Evolutionary conservation across 108 stramenopile genomes (phyloP), one percentile per base, ranked within the genome.

Genomic region (Bacterosira constricta): DNA sequence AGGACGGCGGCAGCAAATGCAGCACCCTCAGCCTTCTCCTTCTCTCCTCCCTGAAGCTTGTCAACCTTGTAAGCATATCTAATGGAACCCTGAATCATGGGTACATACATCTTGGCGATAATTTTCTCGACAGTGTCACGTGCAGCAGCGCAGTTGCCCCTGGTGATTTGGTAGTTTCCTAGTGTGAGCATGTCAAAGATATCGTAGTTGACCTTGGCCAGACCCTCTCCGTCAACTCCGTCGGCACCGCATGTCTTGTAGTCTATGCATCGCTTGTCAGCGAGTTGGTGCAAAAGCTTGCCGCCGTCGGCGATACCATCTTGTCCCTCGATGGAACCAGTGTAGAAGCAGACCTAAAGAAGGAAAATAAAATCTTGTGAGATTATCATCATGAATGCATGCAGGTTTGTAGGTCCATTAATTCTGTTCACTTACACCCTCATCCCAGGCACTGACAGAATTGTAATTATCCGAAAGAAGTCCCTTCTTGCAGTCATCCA

Each of bases 51-150:
- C 20, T 54, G 61, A 25, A 81, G 73, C 37, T 85, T 75, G 27
- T 39, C 77, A 3, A 58, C 32, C 41, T 82, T 75, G 71, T 91
- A 88, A 0, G 90, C 87, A 39, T 91, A 90, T 20, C 84, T 66
- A 2, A 94, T 53, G 17, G 86, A 66, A 5, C 90, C 92, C 63
- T 93, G 92, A 49, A 93, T 79, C 21, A 93, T 45, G 8, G 93
- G 93, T 26, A 94, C 53, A 51, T 69, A 54, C 93, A 91, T 90
- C 49, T 88, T 45, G 21, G 79, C 25, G 39, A 69, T 76, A 27
- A 94, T 86, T 0, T 55, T 30, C 31, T 89, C 77, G 49, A 71
- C 75, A 45, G 85, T 71, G 4, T 53, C 47, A 31, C 75, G 75
- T 9, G 81, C 87, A 5, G 66, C 69, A 8, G 23, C 57, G 63